Conservation (phyloP, 2,329 filamentous ascomycete species). For the Penicillium sp. region DNA sequence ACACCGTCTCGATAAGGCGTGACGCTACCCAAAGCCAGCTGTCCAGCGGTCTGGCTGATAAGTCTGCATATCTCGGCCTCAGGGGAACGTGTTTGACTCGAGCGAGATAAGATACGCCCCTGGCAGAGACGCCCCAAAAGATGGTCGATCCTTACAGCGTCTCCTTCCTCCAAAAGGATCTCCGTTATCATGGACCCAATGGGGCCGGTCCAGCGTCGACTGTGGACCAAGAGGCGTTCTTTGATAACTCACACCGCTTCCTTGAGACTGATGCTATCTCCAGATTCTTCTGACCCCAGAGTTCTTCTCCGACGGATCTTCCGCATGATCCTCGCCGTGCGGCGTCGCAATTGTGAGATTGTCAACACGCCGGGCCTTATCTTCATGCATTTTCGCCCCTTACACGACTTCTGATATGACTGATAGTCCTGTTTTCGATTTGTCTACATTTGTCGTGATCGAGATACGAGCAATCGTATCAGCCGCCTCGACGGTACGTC, state of each 20-base stretch:
- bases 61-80: conserved; percentile 14
- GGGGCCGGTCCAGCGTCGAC: neutral
- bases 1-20: conserved; percentile 27
- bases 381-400: neutral
- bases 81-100: neutral
- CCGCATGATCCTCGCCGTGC: conserved; percentile 17
- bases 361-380: conserved; percentile 8
- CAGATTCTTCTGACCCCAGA: conserved; percentile 23
- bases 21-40: conserved; percentile 15
- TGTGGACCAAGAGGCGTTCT: neutral
- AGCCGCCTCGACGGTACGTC: no score
- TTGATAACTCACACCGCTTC: conserved; percentile 9
- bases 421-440: neutral
- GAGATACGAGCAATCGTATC: no score
- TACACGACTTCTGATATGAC: neutral
- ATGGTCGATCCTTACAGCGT: conserved; percentile 3
- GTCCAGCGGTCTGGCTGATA: conserved; percentile 10
- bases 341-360: conserved; percentile 1
- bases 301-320: conserved; percentile 10
- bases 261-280: conserved; percentile 19
- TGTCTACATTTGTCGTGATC: neutral
- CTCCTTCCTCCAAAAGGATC: neutral
- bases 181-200: conserved; percentile 6
- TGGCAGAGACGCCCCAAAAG: conserved; percentile 5
- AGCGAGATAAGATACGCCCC: conserved; percentile 13